Evolutionary conservation across 2,329 filamentous ascomycete genomes (phyloP), one percentile per base, ranked within the genome.

Genomic region (Alternaria gaisen): DNA sequence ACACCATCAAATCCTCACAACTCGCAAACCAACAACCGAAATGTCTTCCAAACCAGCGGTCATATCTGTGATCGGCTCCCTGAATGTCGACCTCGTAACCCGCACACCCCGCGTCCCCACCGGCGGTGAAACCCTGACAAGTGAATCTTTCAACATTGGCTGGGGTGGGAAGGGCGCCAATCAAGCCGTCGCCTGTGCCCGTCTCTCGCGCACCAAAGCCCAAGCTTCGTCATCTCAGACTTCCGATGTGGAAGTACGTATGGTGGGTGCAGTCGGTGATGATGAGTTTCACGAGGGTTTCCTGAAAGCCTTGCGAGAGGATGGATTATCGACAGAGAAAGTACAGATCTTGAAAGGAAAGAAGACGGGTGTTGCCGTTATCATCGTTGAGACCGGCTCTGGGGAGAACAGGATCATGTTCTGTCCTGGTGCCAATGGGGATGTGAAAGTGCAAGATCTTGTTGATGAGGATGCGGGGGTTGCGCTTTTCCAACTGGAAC

Each of bases 161-260:
- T 90, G 91, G 30, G 95, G 94, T 71, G 94, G 95, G 58, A 99
- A 99, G 82, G 94, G 94, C 66, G 93, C 94, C 62, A 98, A 98
- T 83, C 94, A 98, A 82, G 94, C 93, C 61, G 91, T 97, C 57
- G 93, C 93, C 24, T 93, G 91, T 80, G 91, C 90, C 52, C 91
- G 94, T 65, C 87, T 96, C 52, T 95, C 92, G 1, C 86, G 90
- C 28, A 83, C 82, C 3, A 66, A 73, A 54, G 43, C 69, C 7
- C 73, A 77, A 58, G 72, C 74, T 16, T 53, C 60, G 7, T 56
- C 64, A 10, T 57, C 61, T 3, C 65, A 69, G 47, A 52, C 62
- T 0, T 70, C 71, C 10, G 74, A 76, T 67, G 77, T 83, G 32
- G 74, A 80, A 38, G 82, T 85, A 22, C 74, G 77, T 22, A 85